phyloP scores from a whole-genome alignment of 345 rosid genomes.

The Populus tremula region DNA sequence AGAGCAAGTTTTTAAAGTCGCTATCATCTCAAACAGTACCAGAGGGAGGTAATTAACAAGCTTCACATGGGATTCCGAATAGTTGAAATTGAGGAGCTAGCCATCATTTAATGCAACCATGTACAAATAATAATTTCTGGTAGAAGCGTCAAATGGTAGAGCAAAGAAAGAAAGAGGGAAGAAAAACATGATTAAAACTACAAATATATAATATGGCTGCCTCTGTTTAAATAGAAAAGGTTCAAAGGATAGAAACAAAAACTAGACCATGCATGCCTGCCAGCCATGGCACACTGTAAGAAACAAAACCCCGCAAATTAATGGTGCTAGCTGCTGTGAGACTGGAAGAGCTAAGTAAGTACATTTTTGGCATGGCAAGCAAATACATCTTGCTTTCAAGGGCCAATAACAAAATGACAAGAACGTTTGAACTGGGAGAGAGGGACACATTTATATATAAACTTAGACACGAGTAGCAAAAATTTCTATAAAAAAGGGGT shows the following conservation, averaged over 20 bases:
- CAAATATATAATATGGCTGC: neutral
- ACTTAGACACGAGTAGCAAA: neutral
- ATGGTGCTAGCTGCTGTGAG: slow-evolving; percentile 18
- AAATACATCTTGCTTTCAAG: neutral
- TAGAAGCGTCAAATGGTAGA: neutral
- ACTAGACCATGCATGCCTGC: slow-evolving; percentile 18
- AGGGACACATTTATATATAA: neutral
- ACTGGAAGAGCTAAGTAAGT: slow-evolving; percentile 16
- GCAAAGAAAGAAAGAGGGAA: neutral
- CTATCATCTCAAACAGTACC: neutral
- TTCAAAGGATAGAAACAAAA: slow-evolving; percentile 29
- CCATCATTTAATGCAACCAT: neutral
- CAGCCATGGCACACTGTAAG: slow-evolving; percentile 34
- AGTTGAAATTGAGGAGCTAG: neutral
- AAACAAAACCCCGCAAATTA: slow-evolving; percentile 36
- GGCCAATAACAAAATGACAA: neutral
- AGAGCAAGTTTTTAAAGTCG: neutral
- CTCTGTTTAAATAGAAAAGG: slow-evolving; percentile 19
- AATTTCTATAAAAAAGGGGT: neutral
- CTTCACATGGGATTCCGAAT: neutral
- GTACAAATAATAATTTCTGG: neutral
- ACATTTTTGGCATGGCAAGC: slow-evolving; percentile 17
- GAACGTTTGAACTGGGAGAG: neutral
- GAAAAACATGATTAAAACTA: neutral
- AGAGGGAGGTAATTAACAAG: neutral